Evolutionary conservation across 2,329 filamentous ascomycete species (phyloP), one percentile per base, ranked within the genome.

Genomic region (Nemania sp.): DNA sequence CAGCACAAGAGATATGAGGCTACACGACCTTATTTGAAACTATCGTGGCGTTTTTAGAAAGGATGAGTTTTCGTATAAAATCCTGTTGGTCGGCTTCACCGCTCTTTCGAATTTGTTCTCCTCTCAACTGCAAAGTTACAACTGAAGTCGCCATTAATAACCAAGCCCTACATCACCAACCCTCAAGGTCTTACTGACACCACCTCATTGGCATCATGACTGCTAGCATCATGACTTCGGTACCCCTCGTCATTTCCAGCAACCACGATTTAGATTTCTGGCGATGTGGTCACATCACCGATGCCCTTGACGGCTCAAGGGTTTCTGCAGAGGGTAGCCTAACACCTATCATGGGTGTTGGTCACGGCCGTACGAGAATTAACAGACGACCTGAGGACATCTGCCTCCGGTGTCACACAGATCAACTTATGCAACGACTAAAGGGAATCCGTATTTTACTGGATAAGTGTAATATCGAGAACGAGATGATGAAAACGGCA

Each of bases 211-310:
- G 5, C 6, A 37, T 36, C 15, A 2, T 5, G 5, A 28, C 26
- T 12, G 26, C 26, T 12, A 28, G 26, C 12, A 28, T 6, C 26
- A 28, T 6, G 2, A 3, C 17, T 12, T 12, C n/a, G n/a, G n/a
- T n/a, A n/a, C n/a, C n/a, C n/a, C n/a, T n/a, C n/a, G 28, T 3
- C 28, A 31, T 31, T 3, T 28, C 28, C 28, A n/a, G n/a, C 28
- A 31, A 12, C n/a, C 28, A 4, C 17, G 15, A 9, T 19, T 41
- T 20, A 22, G 42, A 47, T 0, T 36, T 55, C 23, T 55, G 52
- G 52, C 36, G 26, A 12, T 55, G 52, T 15, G 52, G 52, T 36
- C 52, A 55, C 14, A 33, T 55, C 12, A 55, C 52, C 1, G n/a
- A 11, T 2, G 11, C 12, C 6, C 4, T 12, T 1, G 30, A 50